A percentile compares a stretch with the other conserved stretches of the same genome.
phyloP scores from a whole-genome alignment of 495 filamentous ascomycete species.

The Tirmania nivea region DNA sequence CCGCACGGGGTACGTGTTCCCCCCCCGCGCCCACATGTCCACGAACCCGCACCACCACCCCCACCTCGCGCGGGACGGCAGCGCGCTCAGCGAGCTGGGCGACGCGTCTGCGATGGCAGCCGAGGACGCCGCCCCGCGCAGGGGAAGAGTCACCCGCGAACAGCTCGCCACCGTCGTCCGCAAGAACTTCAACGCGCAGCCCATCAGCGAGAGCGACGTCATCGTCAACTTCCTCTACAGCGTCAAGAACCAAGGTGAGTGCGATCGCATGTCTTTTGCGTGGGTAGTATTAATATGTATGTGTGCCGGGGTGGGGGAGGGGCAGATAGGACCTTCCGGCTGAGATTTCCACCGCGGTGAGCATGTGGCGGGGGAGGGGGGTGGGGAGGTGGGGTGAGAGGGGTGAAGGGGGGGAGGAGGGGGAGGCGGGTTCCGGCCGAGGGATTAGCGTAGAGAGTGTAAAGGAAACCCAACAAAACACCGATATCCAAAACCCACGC shows the following conservation, averaged over 20 bases:
- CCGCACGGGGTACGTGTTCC: constrained; percentile 4
- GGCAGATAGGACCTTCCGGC: constrained; percentile 17
- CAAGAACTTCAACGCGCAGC: constrained; percentile 76
- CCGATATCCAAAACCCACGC: no score
- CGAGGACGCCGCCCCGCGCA: no score
- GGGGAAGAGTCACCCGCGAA: constrained; percentile 39
- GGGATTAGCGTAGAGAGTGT: no score
- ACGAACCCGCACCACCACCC: not conserved
- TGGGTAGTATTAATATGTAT: no score
- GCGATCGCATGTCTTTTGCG: no score
- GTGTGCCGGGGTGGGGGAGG: not conserved
- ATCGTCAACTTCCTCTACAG: constrained; percentile 77
- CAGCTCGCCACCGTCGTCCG: constrained; percentile 52
- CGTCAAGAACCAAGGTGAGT: constrained; percentile 38
- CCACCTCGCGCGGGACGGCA: not conserved
- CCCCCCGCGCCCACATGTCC: not conserved
- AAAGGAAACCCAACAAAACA: no score
- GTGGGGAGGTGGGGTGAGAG: not conserved
- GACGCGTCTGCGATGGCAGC: no score
- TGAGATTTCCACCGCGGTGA: constrained; percentile 13
- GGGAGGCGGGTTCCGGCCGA: no score
- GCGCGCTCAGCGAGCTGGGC: not conserved
- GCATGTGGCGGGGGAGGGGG: no score
- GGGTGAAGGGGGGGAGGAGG: no score
- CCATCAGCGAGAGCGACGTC: constrained; percentile 67